These are phyloP conservation scores for Staphylotrichum longicolle DNA, from an alignment of 495 filamentous ascomycete genomes.

Conservation along the genomic window DNA sequence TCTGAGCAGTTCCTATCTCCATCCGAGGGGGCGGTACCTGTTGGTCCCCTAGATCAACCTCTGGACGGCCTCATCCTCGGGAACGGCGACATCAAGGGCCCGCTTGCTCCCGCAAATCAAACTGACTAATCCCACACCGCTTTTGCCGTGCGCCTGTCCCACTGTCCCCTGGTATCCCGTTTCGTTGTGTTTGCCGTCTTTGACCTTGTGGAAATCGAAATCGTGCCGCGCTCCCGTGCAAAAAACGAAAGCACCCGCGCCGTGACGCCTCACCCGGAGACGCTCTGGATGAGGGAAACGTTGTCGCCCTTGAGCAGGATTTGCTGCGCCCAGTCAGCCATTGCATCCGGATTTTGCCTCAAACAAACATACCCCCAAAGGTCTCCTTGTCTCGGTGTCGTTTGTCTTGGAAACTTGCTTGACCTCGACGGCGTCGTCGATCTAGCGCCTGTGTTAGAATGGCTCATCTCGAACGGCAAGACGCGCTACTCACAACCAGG, in stretches of 20 bases:
- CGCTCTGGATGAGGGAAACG: slow-evolving; percentile 85
- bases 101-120: slow-evolving; percentile 20
- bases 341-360: too few relatives aligned
- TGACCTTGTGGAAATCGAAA: slow-evolving; percentile 11
- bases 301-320: slow-evolving; percentile 97
- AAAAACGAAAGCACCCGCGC: slow-evolving; percentile 1
- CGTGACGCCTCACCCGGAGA: slow-evolving; percentile 48
- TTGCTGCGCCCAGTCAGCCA: slow-evolving; percentile 60
- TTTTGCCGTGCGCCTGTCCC: slow-evolving; percentile 21
- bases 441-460: slow-evolving; percentile 21
- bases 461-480: background rate
- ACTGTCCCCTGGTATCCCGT: slow-evolving; percentile 25
- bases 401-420: slow-evolving; percentile 78
- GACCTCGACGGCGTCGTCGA: slow-evolving; percentile 90
- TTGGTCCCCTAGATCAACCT: slow-evolving; percentile 46
- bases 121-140: slow-evolving; percentile 16
- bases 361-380: slow-evolving; percentile 57
- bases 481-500: slow-evolving; percentile 73
- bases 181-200: slow-evolving; percentile 14
- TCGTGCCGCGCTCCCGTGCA: slow-evolving; percentile 5
- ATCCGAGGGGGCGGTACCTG: slow-evolving; percentile 41
- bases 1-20: slow-evolving; percentile 75
- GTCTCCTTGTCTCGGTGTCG: slow-evolving; percentile 68
- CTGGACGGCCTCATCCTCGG: slow-evolving; percentile 49
- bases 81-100: slow-evolving; percentile 44